Evolutionary conservation across 352 stramenopile species (phyloP), one percentile per base, ranked within the genome.

Genomic region (Aphanomyces cochlioides): DNA sequence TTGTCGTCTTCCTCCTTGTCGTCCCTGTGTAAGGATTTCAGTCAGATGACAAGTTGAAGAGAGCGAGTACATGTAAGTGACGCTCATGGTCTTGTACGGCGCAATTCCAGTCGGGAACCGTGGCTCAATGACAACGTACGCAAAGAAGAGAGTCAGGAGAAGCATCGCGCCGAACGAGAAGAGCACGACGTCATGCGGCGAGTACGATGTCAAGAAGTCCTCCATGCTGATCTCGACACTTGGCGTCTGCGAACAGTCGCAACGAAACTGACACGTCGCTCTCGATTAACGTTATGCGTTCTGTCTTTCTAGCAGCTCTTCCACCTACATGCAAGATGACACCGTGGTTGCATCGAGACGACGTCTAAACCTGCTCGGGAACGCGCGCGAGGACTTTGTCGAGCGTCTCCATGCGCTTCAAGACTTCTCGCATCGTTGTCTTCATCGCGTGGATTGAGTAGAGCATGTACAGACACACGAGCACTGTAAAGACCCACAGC

Each of bases 381-480:
- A 28, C 28, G 28, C 28, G 28, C 28, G 28, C 28, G 28, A 28
- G 1, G 28, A 28, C 28, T 28, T 28, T 28, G 28, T 28, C 28
- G 28, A 28, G 28, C 28, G 28, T 28, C 28, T 28, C 28, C 28
- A 28, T 28, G 28, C 28, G 28, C 28, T 28, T 28, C 28, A 50
- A 12, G 1, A 50, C 17, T 12, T 50, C 17, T 58, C 59, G 64
- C 47, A 70, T 12, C 40, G 64, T 21, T 17, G 2, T 17, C 0
- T 64, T 47, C 17, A 70, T 36, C 1, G 64, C 19, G 21, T 56
- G 64, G 5, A 70, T 43, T 1, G 45, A 38, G 50, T 64, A 70
- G 19, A 70, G 21, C 47, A 61, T 63, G 34, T 70, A 70, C 21
- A 70, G 7, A 37, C 54, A 61, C 6, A 41, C 6, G 17, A 61